These are phyloP conservation scores for Juglanconis oblonga DNA, from an alignment of 2,329 filamentous ascomycete genomes.

Conservation along the genomic window DNA sequence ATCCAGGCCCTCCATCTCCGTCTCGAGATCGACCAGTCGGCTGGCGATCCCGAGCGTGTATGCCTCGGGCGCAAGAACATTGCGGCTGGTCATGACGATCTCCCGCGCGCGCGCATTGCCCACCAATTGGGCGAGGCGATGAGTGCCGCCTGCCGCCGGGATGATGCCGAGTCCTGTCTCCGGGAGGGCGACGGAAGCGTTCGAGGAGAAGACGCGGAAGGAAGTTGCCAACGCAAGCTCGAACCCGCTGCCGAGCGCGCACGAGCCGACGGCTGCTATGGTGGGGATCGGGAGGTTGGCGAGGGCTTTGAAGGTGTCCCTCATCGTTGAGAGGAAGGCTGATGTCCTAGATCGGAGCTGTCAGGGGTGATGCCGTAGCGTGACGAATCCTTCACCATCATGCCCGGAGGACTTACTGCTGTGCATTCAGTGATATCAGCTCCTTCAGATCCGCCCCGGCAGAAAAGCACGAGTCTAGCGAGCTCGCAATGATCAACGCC, in stretches of 20 bases:
- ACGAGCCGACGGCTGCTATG: constrained; percentile 80
- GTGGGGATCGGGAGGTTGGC: constrained; percentile 80
- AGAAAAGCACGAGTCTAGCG: constrained; percentile 82
- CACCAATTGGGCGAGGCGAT: constrained; percentile 78
- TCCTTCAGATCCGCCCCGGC: constrained; percentile 95
- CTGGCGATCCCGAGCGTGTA: constrained; percentile 90
- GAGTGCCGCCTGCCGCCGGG: constrained; percentile 89
- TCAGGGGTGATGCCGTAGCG: background rate
- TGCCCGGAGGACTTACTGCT: constrained; percentile 61
- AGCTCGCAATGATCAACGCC: constrained; percentile 79
- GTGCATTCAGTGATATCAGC: constrained; percentile 67
- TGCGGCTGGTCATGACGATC: constrained; percentile 81
- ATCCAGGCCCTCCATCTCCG: constrained; percentile 38
- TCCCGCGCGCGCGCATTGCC: constrained; percentile 81
- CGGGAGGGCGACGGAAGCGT: constrained; percentile 75
- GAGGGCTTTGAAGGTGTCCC: constrained; percentile 71
- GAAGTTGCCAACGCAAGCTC: constrained; percentile 88
- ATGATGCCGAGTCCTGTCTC: constrained; percentile 93
- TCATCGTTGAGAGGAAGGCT: constrained; percentile 73
- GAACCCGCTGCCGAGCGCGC: constrained; percentile 88
- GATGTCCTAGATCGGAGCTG: constrained; percentile 56
- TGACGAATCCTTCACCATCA: background rate
- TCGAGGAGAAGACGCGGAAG: constrained; percentile 81
- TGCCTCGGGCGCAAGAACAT: constrained; percentile 77
- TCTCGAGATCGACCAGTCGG: constrained; percentile 76